A percentile compares a stretch with the other conserved stretches of the same genome.
Evolutionary conservation across 371 early-diverging fungal species (phyloP).

Genomic region (Mucor irregularis): DNA sequence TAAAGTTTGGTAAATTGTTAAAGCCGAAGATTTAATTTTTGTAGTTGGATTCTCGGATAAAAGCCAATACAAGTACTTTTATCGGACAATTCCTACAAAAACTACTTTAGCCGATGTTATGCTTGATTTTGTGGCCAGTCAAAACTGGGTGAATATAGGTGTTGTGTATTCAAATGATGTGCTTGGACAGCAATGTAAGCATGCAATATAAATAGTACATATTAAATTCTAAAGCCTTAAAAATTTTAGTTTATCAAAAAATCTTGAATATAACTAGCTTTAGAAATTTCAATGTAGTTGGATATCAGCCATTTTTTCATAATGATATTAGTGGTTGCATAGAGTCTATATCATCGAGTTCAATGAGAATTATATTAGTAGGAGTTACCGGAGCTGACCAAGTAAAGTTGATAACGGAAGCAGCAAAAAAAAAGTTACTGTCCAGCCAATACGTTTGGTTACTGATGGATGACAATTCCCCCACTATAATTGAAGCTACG

Average conservation of each 20-base stretch:
- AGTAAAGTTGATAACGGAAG: constrained; percentile 27
- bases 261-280: constrained; percentile 25
- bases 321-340: constrained; percentile 21
- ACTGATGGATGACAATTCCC: constrained; percentile 38
- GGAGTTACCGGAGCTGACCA: constrained; percentile 35
- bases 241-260: constrained; percentile 35
- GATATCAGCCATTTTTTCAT: constrained; percentile 28
- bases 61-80: constrained; percentile 42
- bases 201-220: background rate
- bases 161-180: constrained; percentile 41
- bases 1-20: background rate
- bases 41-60: constrained; percentile 42
- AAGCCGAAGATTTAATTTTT: background rate
- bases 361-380: constrained; percentile 33
- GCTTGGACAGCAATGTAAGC: constrained; percentile 47
- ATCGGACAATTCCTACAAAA: constrained; percentile 51
- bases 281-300: constrained; percentile 28
- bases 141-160: constrained; percentile 45
- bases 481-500: constrained; percentile 21
- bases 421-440: constrained; percentile 27
- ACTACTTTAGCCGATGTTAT: constrained; percentile 39
- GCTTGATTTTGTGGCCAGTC: constrained; percentile 28
- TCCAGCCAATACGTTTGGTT: constrained; percentile 49
- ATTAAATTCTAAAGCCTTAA: background rate
- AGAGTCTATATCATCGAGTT: constrained; percentile 23